These are phyloP conservation scores for Colletotrichum liriopes DNA, from an alignment of 2,329 filamentous ascomycete species.

Conservation along the genomic window DNA sequence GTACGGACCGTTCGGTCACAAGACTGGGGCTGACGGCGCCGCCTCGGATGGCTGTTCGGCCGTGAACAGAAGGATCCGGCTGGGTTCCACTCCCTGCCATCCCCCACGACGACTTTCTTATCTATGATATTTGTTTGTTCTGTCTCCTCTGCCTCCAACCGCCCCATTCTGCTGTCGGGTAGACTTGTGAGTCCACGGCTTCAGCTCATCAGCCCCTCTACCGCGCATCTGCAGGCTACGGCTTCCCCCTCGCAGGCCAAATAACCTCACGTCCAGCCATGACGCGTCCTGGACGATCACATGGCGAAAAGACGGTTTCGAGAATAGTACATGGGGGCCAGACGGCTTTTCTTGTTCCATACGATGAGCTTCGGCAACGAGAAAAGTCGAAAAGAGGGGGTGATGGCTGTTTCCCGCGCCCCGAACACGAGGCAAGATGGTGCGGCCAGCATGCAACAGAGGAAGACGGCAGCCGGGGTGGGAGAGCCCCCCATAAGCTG, in stretches of 20 bases:
- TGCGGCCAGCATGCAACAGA: constrained; percentile 3
- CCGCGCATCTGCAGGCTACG: not conserved
- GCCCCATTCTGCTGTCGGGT: too few relatives aligned
- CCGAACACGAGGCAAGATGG: constrained; percentile 1
- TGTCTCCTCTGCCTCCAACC: not conserved
- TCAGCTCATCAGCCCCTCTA: not conserved
- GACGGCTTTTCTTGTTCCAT: too few relatives aligned
- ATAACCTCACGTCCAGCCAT: not conserved
- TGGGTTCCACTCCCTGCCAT: not conserved
- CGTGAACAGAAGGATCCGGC: not conserved
- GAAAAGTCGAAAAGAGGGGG: not conserved
- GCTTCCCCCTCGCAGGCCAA: not conserved
- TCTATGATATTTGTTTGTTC: not conserved
- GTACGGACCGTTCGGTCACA: not conserved
- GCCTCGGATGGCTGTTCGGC: not conserved
- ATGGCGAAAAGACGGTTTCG: not conserved
- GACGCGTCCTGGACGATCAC: not conserved
- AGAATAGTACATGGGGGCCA: not conserved
- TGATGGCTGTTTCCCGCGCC: not conserved
- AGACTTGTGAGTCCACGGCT: not conserved
- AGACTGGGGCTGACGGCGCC: not conserved
- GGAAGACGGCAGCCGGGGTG: not conserved
- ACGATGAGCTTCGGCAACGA: not conserved
- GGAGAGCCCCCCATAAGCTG: not conserved
- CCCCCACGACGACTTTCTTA: not conserved